Evolutionary conservation across 2,329 filamentous ascomycete species (phyloP).

Genomic region (Apiospora kogelbergensis): DNA sequence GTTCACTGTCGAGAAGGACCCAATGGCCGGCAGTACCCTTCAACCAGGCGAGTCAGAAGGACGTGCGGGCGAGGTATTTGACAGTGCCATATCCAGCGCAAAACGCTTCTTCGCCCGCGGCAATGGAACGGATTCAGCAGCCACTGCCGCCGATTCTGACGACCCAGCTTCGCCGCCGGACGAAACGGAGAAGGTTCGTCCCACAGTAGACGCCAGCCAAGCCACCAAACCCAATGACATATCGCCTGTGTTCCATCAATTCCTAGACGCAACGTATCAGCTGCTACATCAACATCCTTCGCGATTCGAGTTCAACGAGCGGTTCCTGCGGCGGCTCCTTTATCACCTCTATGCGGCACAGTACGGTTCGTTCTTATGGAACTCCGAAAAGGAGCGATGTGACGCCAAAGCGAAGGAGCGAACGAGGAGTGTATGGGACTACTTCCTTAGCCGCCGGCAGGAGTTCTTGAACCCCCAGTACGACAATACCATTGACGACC

Average conservation of each 20-base stretch:
- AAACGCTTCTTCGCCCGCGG: slow-evolving; percentile 89
- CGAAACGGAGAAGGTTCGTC: slow-evolving; percentile 30
- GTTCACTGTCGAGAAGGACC: slow-evolving; percentile 86
- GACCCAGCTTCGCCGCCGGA: slow-evolving; percentile 26
- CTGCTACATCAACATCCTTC: slow-evolving; percentile 81
- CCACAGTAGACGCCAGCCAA: slow-evolving; percentile 54
- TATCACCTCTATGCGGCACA: slow-evolving; percentile 97
- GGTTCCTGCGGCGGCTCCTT: slow-evolving; percentile 82
- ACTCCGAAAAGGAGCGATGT: slow-evolving; percentile 85
- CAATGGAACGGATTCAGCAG: slow-evolving; percentile 44
- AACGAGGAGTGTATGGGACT: slow-evolving; percentile 91
- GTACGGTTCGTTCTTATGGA: slow-evolving; percentile 95
- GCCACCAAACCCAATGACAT: slow-evolving; percentile 85
- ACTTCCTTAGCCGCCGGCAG: slow-evolving; percentile 77
- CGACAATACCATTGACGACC: slow-evolving; percentile 73
- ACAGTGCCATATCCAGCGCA: slow-evolving; percentile 81
- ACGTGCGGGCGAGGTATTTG: slow-evolving; percentile 69
- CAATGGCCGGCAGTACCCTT: slow-evolving; percentile 62
- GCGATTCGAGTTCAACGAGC: slow-evolving; percentile 94
- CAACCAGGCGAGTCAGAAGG: slow-evolving; percentile 63
- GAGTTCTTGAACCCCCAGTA: slow-evolving; percentile 86
- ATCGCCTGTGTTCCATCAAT: slow-evolving; percentile 96
- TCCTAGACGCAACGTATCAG: slow-evolving; percentile 92
- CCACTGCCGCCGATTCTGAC: slow-evolving; percentile 55
- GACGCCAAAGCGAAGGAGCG: slow-evolving; percentile 68